These are phyloP conservation scores for Phlebopus sp. DNA, from an alignment of 1,284 basidiomycete species.

Conservation along the genomic window DNA sequence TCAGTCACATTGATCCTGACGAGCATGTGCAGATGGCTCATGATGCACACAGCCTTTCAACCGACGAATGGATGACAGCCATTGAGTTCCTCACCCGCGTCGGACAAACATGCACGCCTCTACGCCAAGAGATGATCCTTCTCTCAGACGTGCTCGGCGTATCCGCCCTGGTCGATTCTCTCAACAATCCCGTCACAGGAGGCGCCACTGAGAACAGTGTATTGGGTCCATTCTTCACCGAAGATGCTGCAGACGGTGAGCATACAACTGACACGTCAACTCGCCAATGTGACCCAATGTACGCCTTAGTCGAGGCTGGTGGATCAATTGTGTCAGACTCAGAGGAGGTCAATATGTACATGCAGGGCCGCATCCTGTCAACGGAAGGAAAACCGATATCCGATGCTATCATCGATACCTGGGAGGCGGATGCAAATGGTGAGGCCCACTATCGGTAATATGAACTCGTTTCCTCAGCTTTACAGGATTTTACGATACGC, in stretches of 20 bases:
- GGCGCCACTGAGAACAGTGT: conserved; percentile 74
- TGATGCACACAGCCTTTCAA: conserved; percentile 51
- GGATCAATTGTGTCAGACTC: conserved; percentile 75
- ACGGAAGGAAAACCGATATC: conserved; percentile 67
- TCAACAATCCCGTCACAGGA: conserved; percentile 71
- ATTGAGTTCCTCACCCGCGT: conserved; percentile 75
- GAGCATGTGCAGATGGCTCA: not conserved
- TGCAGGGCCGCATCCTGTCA: conserved; percentile 68
- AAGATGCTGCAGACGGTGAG: conserved; percentile 73
- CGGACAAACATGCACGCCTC: conserved; percentile 69
- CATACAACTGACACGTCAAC: conserved; percentile 8
- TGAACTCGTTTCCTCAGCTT: conserved; percentile 1
- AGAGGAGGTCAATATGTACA: conserved; percentile 80
- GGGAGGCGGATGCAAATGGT: conserved; percentile 81
- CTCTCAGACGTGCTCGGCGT: conserved; percentile 79
- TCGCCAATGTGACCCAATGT: not conserved
- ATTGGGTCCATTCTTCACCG: conserved; percentile 83
- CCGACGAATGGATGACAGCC: conserved; percentile 82
- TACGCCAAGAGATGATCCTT: conserved; percentile 83
- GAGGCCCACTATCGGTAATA: conserved; percentile 14
- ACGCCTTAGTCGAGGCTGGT: conserved; percentile 48
- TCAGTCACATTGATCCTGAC: conserved; percentile 20
- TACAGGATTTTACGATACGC: conserved; percentile 55
- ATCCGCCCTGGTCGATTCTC: conserved; percentile 72
- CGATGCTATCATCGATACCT: conserved; percentile 73